Conservation (phyloP, 495 filamentous ascomycete genomes). For the Podospora pseudocomata region DNA sequence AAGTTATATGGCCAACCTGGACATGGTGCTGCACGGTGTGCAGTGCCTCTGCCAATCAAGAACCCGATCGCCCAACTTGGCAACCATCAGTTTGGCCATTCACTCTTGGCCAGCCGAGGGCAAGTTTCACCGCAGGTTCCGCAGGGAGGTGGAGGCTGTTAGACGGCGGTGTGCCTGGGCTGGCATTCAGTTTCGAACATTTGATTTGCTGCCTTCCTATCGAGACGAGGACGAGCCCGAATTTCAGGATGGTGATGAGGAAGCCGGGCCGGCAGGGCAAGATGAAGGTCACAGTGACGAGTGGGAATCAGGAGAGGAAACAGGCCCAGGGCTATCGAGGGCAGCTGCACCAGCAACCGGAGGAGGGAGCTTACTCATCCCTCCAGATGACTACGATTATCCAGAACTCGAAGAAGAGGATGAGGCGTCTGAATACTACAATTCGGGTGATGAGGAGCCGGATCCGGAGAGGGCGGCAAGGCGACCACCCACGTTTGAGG, state of each 20-base stretch:
- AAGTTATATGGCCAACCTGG: slow-evolving; percentile 31
- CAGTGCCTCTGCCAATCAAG: slow-evolving; percentile 23
- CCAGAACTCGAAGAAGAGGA: slow-evolving; percentile 36
- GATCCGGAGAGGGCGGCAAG: slow-evolving; percentile 34
- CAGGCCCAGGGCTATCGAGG: background rate
- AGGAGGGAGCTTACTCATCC: background rate
- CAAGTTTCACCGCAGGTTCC: slow-evolving; percentile 31
- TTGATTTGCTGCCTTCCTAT: slow-evolving; percentile 33
- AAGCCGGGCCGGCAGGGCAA: background rate
- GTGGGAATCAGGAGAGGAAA: slow-evolving; percentile 7
- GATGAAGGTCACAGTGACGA: background rate
- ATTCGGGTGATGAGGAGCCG: slow-evolving; percentile 32
- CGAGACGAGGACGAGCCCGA: slow-evolving; percentile 33
- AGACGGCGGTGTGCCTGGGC: slow-evolving; percentile 23
- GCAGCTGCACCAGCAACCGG: background rate
- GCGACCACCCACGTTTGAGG: slow-evolving; percentile 31
- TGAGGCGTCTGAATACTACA: slow-evolving; percentile 37
- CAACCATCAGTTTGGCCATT: slow-evolving; percentile 31
- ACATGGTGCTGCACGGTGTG: slow-evolving; percentile 35
- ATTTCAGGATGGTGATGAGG: slow-evolving; percentile 13
- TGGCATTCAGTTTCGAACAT: slow-evolving; percentile 31
- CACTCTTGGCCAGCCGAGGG: slow-evolving; percentile 37
- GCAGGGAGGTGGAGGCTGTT: slow-evolving; percentile 29
- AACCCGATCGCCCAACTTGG: slow-evolving; percentile 19
- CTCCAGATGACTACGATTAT: slow-evolving; percentile 20